Base-by-base conservation (phyloP, 1,139 yeast genomes). In the Yamadazyma trypodendri region DNA sequence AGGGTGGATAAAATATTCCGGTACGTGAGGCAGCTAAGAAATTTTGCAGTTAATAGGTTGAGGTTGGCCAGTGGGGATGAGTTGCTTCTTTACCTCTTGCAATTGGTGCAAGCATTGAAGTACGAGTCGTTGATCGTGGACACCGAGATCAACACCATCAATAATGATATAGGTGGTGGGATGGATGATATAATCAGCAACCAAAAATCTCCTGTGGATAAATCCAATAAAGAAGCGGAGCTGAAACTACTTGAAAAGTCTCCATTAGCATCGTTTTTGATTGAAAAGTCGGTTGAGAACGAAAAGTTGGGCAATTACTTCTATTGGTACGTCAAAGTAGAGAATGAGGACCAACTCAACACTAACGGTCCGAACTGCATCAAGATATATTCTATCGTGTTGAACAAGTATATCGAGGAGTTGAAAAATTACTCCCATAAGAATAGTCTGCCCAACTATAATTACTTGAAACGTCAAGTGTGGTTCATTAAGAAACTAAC, bases 301-400 rank as follows among this genome's bases (percentile, higher is more conserved):
- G 76, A 77, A 17, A 66, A 75, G 13, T 64, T 92, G 24, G 95
- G 96, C 0, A 89, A 84, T 53, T 88, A 77, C 55, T 81, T 92
- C 45, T 90, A 88, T 55, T 92, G 98, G 97, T 88, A 84, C 54
- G 76, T 92, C 35, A 84, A 82, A 48, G 96, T 94, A 1, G 97
- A 90, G 53, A 77, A 87, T 25, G 84, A 81, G 49, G 96, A 88
- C 47, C 84, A 81, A 49, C 46, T 70, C 13, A 61, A 57, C 31
- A 46, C 47, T 8, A 33, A 36, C 12, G 39, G 39, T 3, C 40
- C 52, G 3, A 41, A 44, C 6, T 31, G 45, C 7, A 37, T 49
- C 15, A 45, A 46, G 23, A 65, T 68, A 11, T 71, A 66, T 47
- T 52, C 69, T 4, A 51, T 58, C 5, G 61, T 69, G 6, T 52